Percentiles rank a stretch among this genome's conserved stretches.
These are phyloP conservation scores for Xylaria grammica DNA, from an alignment of 495 filamentous ascomycete genomes.

Conservation along the genomic window DNA sequence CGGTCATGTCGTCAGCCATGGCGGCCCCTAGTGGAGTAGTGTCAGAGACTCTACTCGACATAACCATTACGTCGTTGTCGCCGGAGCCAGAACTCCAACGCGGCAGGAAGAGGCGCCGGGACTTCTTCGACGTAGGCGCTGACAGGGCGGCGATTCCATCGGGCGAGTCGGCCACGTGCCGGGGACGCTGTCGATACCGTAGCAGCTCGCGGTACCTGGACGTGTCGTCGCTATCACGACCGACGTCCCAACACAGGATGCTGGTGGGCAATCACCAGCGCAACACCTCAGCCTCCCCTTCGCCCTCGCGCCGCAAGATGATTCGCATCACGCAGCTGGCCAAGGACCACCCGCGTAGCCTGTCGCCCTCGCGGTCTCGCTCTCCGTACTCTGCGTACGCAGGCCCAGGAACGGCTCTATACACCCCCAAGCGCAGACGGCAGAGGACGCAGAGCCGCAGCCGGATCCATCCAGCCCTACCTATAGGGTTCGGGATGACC, in stretches of 20 bases:
- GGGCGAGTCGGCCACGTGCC: conserved; percentile 44
- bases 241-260: conserved; percentile 16
- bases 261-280: conserved; percentile 21
- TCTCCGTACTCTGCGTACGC: conserved; percentile 27
- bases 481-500: conserved; percentile 1
- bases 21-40: conserved; percentile 14
- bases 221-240: conserved; percentile 24
- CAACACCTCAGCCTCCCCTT: conserved; percentile 35
- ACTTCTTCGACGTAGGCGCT: conserved; percentile 26
- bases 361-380: conserved; percentile 44
- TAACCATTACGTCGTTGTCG: conserved; percentile 32
- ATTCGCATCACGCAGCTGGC: conserved; percentile 35
- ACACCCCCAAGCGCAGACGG: conserved; percentile 36
- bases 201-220: conserved; percentile 41
- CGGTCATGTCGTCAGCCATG: conserved; percentile 21
- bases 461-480: conserved; percentile 29
- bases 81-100: conserved; percentile 41
- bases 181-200: conserved; percentile 46
- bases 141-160: conserved; percentile 33
- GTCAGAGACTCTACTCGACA: conserved; percentile 32
- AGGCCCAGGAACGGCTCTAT: conserved; percentile 12
- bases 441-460: conserved; percentile 45
- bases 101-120: conserved; percentile 42
- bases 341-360: conserved; percentile 37
- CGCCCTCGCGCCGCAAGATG: conserved; percentile 37